Percentiles rank a stretch among this genome's conserved stretches.
phyloP scores from a whole-genome alignment of 2,329 filamentous ascomycete species.

The Microcera coccophila region DNA sequence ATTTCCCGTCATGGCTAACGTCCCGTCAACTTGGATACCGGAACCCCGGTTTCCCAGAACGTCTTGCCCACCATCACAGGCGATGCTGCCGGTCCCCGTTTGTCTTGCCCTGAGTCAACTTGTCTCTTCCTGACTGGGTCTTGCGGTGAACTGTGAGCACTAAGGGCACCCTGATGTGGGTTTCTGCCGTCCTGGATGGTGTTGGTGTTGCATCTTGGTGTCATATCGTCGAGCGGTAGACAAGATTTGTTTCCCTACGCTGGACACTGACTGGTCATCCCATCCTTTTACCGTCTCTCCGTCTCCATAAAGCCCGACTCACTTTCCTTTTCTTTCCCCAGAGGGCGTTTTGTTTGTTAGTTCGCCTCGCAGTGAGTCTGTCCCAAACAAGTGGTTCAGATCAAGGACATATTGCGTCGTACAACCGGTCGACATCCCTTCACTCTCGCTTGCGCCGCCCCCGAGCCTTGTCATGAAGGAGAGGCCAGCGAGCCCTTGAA shows the following conservation, averaged over 20 bases:
- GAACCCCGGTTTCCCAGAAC: constrained; percentile 19
- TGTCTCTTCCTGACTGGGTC: too few relatives aligned
- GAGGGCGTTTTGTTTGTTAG: constrained; percentile 22
- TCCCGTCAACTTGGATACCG: constrained; percentile 35
- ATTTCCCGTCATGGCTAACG: constrained; percentile 8
- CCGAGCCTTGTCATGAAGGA: constrained; percentile 7
- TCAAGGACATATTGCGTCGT: constrained; percentile 35
- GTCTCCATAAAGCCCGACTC: constrained; percentile 23
- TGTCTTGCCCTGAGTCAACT: too few relatives aligned
- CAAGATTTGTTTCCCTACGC: neutral
- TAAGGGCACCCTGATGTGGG: neutral
- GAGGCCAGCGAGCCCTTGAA: constrained; percentile 17
- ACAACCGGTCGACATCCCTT: constrained; percentile 31
- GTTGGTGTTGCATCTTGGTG: constrained; percentile 8
- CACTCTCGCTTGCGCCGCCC: constrained; percentile 25
- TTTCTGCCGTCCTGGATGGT: neutral
- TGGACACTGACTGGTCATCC: constrained; percentile 2
- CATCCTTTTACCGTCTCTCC: constrained; percentile 16
- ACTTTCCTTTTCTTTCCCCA: constrained; percentile 16
- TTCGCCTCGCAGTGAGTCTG: constrained; percentile 33
- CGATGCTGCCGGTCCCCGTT: too few relatives aligned
- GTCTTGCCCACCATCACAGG: too few relatives aligned
- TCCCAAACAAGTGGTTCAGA: constrained; percentile 36
- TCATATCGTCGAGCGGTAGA: constrained; percentile 17
- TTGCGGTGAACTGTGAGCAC: too few relatives aligned